These are phyloP conservation scores for Fusarium acutatum DNA, from an alignment of 2,329 filamentous ascomycete genomes.

Conservation along the genomic window DNA sequence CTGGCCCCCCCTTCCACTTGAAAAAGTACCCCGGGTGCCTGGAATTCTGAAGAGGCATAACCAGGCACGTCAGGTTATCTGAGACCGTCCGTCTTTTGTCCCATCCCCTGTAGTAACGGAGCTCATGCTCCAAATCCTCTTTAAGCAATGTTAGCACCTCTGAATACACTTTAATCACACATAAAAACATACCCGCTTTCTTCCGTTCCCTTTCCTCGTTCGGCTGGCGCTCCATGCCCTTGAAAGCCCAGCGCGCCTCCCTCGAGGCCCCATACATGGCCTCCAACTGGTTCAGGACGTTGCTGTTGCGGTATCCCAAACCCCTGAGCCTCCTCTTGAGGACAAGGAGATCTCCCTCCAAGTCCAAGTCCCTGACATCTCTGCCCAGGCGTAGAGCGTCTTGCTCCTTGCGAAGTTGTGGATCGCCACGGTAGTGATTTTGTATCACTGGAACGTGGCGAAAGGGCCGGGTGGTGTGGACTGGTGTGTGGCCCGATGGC, in stretches of 20 bases:
- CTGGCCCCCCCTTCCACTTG: too few species aligned
- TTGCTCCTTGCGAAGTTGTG: background rate
- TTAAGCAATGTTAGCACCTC: background rate
- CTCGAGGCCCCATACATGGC: background rate
- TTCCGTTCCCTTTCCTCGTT: too few species aligned
- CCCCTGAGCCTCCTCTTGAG: background rate
- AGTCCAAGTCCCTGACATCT: background rate
- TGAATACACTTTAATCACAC: rapidly evolving
- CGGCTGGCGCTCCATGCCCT: background rate
- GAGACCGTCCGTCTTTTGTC: background rate
- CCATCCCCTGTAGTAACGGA: background rate
- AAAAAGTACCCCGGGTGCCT: rapidly evolving
- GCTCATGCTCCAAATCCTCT: background rate
- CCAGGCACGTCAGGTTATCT: background rate
- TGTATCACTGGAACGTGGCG: background rate
- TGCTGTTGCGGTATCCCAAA: too few species aligned
- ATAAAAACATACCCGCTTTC: background rate
- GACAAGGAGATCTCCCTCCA: background rate
- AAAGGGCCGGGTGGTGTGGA: background rate
- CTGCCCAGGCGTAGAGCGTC: background rate
- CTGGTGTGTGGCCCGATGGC: background rate
- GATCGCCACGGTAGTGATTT: too few species aligned
- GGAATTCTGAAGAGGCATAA: background rate
- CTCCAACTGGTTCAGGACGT: background rate
- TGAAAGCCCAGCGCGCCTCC: background rate